Evolutionary conservation across 1,284 basidiomycete genomes (phyloP), one percentile per base, ranked within the genome.

Genomic region (Nidula niveotomentosa): DNA sequence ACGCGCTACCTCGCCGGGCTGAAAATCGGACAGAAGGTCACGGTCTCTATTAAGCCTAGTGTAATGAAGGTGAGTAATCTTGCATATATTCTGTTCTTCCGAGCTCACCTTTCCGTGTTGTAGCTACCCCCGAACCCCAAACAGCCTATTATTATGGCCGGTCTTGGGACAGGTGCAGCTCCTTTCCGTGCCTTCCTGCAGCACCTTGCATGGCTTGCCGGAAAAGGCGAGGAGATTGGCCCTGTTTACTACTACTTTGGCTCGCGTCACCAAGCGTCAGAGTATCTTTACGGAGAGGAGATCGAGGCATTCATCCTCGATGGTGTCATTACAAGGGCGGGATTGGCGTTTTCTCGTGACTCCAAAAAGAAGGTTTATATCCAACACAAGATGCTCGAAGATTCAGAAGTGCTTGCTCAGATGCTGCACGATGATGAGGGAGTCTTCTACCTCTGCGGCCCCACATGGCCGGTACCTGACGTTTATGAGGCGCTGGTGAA

Each of bases 101-200:
- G 33, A 30, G 12, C 34, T 52, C 13, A 54, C 46, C 44, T 30
- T 57, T 51, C 48, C 41, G 5, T n/a, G 33, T 36, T 56, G 45
- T 58, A 91, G 91, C 80, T 97, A 8, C 96, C 97, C 55, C 90
- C 91, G 3, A 80, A 87, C 68, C 80, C 88, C 68, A 81, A 79
- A 56, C 94, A 97, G 71, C 96, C 96, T 48, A 83, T 99, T 73
- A 97, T 99, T 76, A 96, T 99, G 93, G 95, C 96, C 49, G 96
- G 96, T 67, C 88, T 99, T 45, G 97, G 96, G 54, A 99, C 97
- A 1, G 96, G 96, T 58, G 96, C 95, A 5, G 96, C 96, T 10
- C 96, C 96, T 43, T 99, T 99, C 91, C 92, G 96, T 53, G 96
- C 96, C 9, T 99, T 98, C 82, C 85, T 98, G 59, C 96, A 98